Evolutionary conservation across 306 rosid species (phyloP), one percentile per base, ranked within the genome.

Genomic region (Acacia confusa): DNA sequence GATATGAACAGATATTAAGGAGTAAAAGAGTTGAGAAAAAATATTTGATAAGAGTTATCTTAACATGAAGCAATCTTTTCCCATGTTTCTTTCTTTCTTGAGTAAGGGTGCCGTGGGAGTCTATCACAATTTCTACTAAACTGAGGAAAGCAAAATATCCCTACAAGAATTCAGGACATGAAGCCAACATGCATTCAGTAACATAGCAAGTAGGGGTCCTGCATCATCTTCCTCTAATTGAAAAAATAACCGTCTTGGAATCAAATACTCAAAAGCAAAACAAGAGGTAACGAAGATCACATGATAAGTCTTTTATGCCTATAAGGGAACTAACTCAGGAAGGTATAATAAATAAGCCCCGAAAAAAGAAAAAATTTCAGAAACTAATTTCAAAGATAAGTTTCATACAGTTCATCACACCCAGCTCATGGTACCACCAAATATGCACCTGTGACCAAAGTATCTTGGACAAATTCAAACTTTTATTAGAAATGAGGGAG

Each of bases 401-500:
- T 6, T 34, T 34, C 36, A n/a, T 58, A 36, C 28, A 36, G 27
- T 61, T 70, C 69, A 32, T 30, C 63, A 32, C 66, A 22, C 32
- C 34, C 27, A 53, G 64, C 30, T 40, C 48, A 53, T 12, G 72
- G 70, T 7, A 38, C 70, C 12, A 34, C 44, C 44, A 70, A 16
- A 48, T 7, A 76, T 47, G 52, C 25, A 30, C 8, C 40, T 17
- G 47, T 67, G 11, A 19, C 13, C 36, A 19, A 32, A 19, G 67
- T 52, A 40, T 45, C 22, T 53, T 57, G 77, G 36, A 28, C 71
- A 43, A 57, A 65, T 72, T 64, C 48, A 71, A 72, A 70, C 53
- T 60, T 55, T 48, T 68, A 74, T 70, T 2, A 50, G 85, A 61
- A 69, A 50, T 70, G 76, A 63, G 75, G 60, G 57, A 75, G 34